A percentile compares a stretch with the other conserved stretches of the same genome.
Conservation (phyloP, 371 early-diverging fungal genomes). For the Chytridium lagenaria region DNA sequence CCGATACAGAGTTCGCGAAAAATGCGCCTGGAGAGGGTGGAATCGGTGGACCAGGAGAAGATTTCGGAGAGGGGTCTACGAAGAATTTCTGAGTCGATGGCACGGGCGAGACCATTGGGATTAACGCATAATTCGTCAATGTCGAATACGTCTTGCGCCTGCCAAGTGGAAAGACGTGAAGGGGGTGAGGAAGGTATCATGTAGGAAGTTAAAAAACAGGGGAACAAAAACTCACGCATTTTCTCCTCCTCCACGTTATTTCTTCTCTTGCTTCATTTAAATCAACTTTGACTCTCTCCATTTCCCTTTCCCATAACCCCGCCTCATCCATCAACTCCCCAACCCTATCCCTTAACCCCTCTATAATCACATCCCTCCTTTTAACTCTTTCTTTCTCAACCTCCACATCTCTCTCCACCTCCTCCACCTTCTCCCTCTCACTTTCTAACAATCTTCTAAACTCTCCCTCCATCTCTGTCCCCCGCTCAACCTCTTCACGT, state of each 20-base stretch:
- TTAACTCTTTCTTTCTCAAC: slow-evolving; percentile 1
- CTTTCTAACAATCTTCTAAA: not conserved
- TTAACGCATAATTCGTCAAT: not conserved
- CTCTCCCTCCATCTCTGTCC: not conserved
- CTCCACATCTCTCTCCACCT: not conserved
- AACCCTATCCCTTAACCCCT: not conserved
- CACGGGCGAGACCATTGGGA: not conserved
- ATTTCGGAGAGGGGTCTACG: not conserved
- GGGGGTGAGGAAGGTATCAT: not conserved
- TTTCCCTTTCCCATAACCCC: not conserved
- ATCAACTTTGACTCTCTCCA: not conserved
- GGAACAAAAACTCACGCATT: not conserved
- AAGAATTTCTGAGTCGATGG: not conserved
- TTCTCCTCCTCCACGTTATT: not conserved
- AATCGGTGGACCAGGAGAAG: not conserved
- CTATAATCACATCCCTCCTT: not conserved
- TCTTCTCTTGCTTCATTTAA: not conserved
- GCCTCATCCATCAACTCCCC: not conserved
- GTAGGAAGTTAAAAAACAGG: not conserved
- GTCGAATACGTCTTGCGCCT: not conserved
- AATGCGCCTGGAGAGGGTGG: not conserved
- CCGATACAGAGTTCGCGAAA: not conserved
- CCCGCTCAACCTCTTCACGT: not conserved
- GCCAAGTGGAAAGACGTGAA: not conserved
- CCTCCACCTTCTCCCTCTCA: not conserved